Base-by-base conservation (phyloP, 169 alveolate species). In the Eimeria praecox region DNA sequence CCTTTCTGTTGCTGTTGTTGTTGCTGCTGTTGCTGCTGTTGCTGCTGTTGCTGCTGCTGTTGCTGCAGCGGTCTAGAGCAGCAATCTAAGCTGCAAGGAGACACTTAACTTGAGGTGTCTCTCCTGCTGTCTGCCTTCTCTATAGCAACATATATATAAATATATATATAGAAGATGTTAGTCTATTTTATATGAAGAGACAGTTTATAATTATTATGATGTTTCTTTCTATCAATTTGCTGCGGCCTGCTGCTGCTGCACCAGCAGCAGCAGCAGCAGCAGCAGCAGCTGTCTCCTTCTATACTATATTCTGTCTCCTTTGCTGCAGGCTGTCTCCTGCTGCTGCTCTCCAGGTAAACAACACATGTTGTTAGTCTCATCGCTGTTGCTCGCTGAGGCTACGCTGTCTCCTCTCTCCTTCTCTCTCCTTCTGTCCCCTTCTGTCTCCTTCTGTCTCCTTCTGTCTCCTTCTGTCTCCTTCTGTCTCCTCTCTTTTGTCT, bases 41-140 rank as follows among this genome's bases (percentile, higher is more conserved):
- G 40, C 83, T 71, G 83, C 44, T 71, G 83, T 49, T 71, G 83
- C 83, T n/a, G 83, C 83, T 71, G 83, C 83, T 71, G 44, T 49
- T 71, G 83, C 46, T 71, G 83, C 46, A 5, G 30, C 16, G 12
- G 75, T 33, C 75, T 12, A 18, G 10, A 30, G 20, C 18, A n/a
- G 42, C 6, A 20, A 3, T 8, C 18, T n/a, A 40, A 10, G 80
- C 80, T 30, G 80, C 46, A 35, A 35, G 44, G 80, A 35, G 80
- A n/a, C 80, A 22, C 80, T 18, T 40, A 5, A 16, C n/a, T 18
- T 56, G n/a, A 16, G 66, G 66, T 56, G 66, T 56, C 66, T 56
- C 66, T 56, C 4, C 80, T n/a, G 80, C 80, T 18, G 75, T 30
- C 40, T 30, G 22, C 35, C 75, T 18, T 9, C 12, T 49, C n/a